phyloP scores from a whole-genome alignment of 352 stramenopile species.

The Blastocystis sp. region DNA sequence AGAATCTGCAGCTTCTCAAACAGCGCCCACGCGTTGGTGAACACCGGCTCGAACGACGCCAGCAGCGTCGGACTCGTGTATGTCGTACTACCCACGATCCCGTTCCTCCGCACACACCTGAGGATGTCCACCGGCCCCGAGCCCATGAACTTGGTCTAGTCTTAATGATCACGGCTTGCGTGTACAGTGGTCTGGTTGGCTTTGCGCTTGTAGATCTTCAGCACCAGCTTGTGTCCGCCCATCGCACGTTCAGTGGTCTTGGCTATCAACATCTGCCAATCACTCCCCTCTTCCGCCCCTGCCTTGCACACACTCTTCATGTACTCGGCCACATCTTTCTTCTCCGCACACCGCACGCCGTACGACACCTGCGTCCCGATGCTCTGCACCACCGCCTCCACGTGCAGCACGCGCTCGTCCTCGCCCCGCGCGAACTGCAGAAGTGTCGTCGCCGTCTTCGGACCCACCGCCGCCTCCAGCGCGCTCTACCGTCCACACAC shows the following conservation, averaged over 20 bases:
- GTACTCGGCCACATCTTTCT: neutral
- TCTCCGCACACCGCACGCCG: constrained; percentile 14
- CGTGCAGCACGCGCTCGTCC: constrained; percentile 12
- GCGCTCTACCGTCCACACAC: neutral
- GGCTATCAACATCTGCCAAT: neutral
- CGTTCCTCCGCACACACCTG: neutral
- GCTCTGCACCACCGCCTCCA: constrained; percentile 9
- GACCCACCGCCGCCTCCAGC: neutral
- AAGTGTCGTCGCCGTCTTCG: constrained; percentile 19
- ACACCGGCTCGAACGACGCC: neutral
- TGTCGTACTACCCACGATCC: neutral
- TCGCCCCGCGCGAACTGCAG: neutral
- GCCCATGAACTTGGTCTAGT: constrained; percentile 47
- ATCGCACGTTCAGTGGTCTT: constrained; percentile 10
- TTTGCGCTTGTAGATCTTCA: constrained; percentile 53
- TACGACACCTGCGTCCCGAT: constrained; percentile 47
- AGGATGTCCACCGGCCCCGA: constrained; percentile 52
- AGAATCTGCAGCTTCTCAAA: neutral
- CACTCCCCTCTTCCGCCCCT: neutral
- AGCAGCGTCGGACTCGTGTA: neutral
- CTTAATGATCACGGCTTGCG: neutral
- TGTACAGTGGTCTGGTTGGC: neutral
- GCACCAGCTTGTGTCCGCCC: constrained; percentile 7
- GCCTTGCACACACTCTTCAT: constrained; percentile 12
- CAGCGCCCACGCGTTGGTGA: neutral